phyloP scores from a whole-genome alignment of 108 stramenopile species.

The Craspedostauros australis region DNA sequence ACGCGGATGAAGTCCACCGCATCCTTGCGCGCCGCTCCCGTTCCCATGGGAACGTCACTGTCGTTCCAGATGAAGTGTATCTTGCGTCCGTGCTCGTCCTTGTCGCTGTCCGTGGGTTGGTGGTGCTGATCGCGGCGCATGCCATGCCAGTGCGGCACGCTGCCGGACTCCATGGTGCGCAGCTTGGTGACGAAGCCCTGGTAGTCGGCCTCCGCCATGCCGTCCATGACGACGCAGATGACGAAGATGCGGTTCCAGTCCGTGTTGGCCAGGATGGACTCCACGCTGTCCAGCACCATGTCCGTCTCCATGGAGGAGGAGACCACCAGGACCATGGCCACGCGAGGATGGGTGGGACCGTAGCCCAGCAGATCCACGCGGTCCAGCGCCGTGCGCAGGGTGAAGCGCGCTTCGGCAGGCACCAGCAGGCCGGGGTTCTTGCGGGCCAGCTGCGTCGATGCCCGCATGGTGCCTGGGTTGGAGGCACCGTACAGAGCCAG shows the following conservation, averaged over 20 bases:
- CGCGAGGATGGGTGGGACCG: slow-evolving; percentile 68
- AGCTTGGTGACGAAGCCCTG: slow-evolving; percentile 10
- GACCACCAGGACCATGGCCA: slow-evolving; percentile 60
- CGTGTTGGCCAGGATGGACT: slow-evolving; percentile 38
- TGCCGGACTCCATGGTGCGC: slow-evolving; percentile 31
- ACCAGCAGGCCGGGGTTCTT: not conserved
- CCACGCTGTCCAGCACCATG: slow-evolving; percentile 16
- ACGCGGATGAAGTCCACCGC: slow-evolving; percentile 56
- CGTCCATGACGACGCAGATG: slow-evolving; percentile 58
- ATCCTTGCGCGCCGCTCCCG: slow-evolving; percentile 46
- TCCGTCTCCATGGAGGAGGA: slow-evolving; percentile 21
- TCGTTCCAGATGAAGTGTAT: slow-evolving; percentile 56
- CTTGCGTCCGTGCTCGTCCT: slow-evolving; percentile 46
- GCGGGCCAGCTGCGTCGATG: not conserved
- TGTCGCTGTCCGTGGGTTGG: slow-evolving; percentile 16
- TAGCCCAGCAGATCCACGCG: slow-evolving; percentile 73
- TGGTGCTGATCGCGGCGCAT: slow-evolving; percentile 22
- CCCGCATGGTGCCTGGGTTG: not conserved
- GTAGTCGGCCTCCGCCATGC: slow-evolving; percentile 9
- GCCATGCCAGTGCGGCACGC: slow-evolving; percentile 57
- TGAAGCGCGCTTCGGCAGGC: not conserved
- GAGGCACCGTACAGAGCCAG: slow-evolving; percentile 35
- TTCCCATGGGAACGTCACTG: slow-evolving; percentile 24
- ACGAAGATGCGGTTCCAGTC: slow-evolving; percentile 72
- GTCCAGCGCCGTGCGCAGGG: slow-evolving; percentile 43